These are phyloP conservation scores for Heterobasidion irregulare DNA, from an alignment of 1,284 basidiomycete genomes.

Conservation along the genomic window DNA sequence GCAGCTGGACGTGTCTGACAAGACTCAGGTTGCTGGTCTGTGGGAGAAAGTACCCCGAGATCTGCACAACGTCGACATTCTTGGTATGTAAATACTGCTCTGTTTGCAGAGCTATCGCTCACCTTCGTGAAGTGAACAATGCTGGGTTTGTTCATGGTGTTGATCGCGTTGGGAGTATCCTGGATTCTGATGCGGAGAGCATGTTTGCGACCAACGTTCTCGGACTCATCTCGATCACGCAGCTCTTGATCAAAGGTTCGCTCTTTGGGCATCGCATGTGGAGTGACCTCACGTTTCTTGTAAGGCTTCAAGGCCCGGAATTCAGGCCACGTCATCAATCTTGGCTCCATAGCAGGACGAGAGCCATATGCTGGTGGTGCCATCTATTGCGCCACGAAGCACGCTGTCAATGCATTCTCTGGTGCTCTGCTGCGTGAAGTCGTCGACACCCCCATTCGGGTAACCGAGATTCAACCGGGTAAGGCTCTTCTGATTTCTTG, in stretches of 20 bases:
- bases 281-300: neutral
- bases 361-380: slow-evolving; percentile 88
- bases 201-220: slow-evolving; percentile 95
- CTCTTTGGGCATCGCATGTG: neutral
- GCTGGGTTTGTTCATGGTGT: slow-evolving; percentile 82
- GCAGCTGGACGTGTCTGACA: slow-evolving; percentile 71
- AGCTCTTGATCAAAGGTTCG: slow-evolving; percentile 66
- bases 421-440: slow-evolving; percentile 78
- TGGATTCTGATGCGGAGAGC: slow-evolving; percentile 65
- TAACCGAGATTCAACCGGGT: slow-evolving; percentile 90
- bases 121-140: slow-evolving; percentile 62
- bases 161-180: slow-evolving; percentile 77
- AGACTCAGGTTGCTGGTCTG: slow-evolving; percentile 54
- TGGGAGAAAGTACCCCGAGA: slow-evolving; percentile 63
- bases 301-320: slow-evolving; percentile 85
- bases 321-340: slow-evolving; percentile 90
- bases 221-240: slow-evolving; percentile 80
- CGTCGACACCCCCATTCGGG: slow-evolving; percentile 86
- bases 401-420: slow-evolving; percentile 87
- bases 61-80: slow-evolving; percentile 63
- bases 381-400: slow-evolving; percentile 80
- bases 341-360: slow-evolving; percentile 88
- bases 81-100: slow-evolving; percentile 37
- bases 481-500: slow-evolving; percentile 9
- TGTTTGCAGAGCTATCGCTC: neutral